These are phyloP conservation scores for Mortierella claussenii DNA, from an alignment of 192 early-diverging fungal species.

Conservation along the genomic window DNA sequence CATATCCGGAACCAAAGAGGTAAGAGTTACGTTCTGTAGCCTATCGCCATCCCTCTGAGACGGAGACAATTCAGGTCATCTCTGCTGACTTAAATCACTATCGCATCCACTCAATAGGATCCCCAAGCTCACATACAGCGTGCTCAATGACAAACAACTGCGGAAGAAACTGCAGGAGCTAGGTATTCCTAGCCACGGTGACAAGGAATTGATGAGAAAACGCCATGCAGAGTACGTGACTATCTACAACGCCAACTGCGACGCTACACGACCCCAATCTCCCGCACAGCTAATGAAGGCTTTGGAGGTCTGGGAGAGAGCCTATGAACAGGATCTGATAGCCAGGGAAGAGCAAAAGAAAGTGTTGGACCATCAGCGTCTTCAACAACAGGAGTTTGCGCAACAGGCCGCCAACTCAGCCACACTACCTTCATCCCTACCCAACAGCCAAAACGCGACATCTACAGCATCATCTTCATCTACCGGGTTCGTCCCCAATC, in stretches of 20 bases:
- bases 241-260: slow-evolving; percentile 58
- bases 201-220: slow-evolving; percentile 46
- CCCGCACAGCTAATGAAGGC: slow-evolving; percentile 29
- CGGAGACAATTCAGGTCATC: not conserved
- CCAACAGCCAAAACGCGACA: not conserved
- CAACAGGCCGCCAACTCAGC: not conserved
- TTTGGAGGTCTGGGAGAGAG: slow-evolving; percentile 29
- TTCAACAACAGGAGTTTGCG: slow-evolving; percentile 15
- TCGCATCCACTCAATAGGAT: slow-evolving; percentile 37
- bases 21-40: too few relatives aligned
- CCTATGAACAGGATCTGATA: slow-evolving; percentile 22
- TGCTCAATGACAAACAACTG: slow-evolving; percentile 55
- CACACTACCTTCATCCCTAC: slow-evolving; percentile 17
- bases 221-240: slow-evolving; percentile 59
- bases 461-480: not conserved
- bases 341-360: slow-evolving; percentile 21
- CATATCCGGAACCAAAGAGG: slow-evolving; percentile 30
- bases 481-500: slow-evolving; percentile 22
- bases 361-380: slow-evolving; percentile 15
- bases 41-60: too few relatives aligned
- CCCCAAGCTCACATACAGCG: slow-evolving; percentile 55
- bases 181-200: slow-evolving; percentile 56
- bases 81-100: not conserved
- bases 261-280: slow-evolving; percentile 49
- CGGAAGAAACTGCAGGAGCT: slow-evolving; percentile 53